Conservation (phyloP, 2,329 filamentous ascomycete genomes). For the Pyrenochaeta sp. region DNA sequence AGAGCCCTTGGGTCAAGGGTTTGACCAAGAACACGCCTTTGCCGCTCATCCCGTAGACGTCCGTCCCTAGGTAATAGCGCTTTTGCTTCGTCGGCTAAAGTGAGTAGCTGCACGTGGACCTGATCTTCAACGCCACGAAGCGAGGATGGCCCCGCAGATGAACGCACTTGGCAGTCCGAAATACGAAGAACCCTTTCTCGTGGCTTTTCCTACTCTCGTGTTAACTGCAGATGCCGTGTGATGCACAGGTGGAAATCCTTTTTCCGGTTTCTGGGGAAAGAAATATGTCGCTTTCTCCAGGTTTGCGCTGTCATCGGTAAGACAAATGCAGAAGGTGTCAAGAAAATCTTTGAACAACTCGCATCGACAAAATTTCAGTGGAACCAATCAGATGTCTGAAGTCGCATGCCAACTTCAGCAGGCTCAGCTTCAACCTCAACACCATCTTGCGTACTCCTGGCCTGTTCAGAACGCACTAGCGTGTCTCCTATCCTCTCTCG, state of each 20-base stretch:
- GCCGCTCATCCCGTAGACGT: slow-evolving; percentile 24
- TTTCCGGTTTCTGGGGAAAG: slow-evolving; percentile 8
- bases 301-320: slow-evolving; percentile 9
- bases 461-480: slow-evolving; percentile 6
- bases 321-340: slow-evolving; percentile 26
- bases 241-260: slow-evolving; percentile 3
- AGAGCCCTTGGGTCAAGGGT: slow-evolving; percentile 9
- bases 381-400: slow-evolving; percentile 17
- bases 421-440: slow-evolving; percentile 16
- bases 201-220: slow-evolving; percentile 3
- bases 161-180: slow-evolving; percentile 16
- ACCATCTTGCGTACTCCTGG: slow-evolving; percentile 10
- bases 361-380: slow-evolving; percentile 10
- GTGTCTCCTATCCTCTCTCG: slow-evolving; percentile 9
- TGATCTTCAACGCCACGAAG: slow-evolving; percentile 29
- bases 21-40: slow-evolving; percentile 16
- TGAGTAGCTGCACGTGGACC: slow-evolving; percentile 28
- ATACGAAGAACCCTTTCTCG: slow-evolving; percentile 4
- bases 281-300: slow-evolving; percentile 2
- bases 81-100: slow-evolving; percentile 28
- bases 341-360: slow-evolving; percentile 6
- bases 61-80: slow-evolving; percentile 19
- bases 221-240: not conserved
- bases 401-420: slow-evolving; percentile 7
- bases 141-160: slow-evolving; percentile 12